Evolutionary conservation across 1,284 basidiomycete genomes (phyloP), one percentile per base, ranked within the genome.

Genomic region (Moniliella sp.): DNA sequence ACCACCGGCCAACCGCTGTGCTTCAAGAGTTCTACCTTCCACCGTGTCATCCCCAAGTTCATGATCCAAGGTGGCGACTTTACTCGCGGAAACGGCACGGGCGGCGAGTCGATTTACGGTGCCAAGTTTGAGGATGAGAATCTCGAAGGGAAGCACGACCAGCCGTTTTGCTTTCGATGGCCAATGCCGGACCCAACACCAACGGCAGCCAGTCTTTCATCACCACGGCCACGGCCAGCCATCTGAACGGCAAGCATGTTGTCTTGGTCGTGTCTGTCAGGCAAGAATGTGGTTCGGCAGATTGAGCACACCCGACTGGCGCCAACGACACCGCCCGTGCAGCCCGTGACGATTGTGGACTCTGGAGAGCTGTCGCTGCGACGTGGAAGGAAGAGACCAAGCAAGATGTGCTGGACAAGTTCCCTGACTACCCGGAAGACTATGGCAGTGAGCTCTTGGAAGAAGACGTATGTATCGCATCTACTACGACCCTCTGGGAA

Each of bases 151-250:
- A 68, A 72, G 1, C 63, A 81, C 15, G 77, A 81, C 42, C 57
- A 67, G 1, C 69, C 73, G 56, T 79, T 80, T 63, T 83, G 30
- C 69, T 91, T 28, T 81, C 78, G 35, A 88, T 88, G 82, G 84
- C 84, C 15, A 91, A 81, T 55, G 72, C 72, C 42, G 78, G 78
- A 2, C 74, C 75, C 3, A 66, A 74, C 55, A 79, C 78, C 19
- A 80, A 81, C 45, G 72, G 73, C 25, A 76, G 15, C 4, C 79
- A 82, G 45, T 82, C 78, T 55, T 82, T 83, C 57, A 67, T 83
- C 44, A 80, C 79, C 4, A 67, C 82, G 7, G 72, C 74, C 31
- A 66, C 72, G 3, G 76, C 74, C 40, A 69, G 74, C 25, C 82
- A 81, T 75, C 61, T 79, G 28, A 70, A 75, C 35, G 76, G 76